Percentiles rank a stretch among this genome's conserved stretches.
phyloP scores from a whole-genome alignment of 805 yeast genomes.

The Metschnikowia borealis region DNA sequence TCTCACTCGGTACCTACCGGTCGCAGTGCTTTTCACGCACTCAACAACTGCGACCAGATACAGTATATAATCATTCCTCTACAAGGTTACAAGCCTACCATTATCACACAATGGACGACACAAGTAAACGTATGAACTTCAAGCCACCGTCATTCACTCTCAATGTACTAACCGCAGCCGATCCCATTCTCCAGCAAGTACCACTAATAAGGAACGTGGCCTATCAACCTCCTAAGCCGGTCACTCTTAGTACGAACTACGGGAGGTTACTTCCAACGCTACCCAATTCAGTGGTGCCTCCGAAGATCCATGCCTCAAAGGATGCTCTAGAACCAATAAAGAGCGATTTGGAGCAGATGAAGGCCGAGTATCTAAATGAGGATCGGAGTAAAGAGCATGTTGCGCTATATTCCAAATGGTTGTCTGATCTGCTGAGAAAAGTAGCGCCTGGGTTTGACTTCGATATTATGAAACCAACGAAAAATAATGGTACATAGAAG shows the following conservation, averaged over 20 bases:
- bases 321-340: slow-evolving; percentile 29
- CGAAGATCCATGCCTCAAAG: slow-evolving; percentile 27
- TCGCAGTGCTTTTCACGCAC: background rate
- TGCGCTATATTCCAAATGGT: slow-evolving; percentile 27
- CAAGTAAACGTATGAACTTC: slow-evolving; percentile 18
- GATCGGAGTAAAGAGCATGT: slow-evolving; percentile 13
- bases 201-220: slow-evolving; percentile 54
- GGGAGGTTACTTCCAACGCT: slow-evolving; percentile 33
- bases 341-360: slow-evolving; percentile 18
- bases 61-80: background rate
- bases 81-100: background rate
- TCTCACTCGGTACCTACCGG: background rate
- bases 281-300: slow-evolving; percentile 33
- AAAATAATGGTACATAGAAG: background rate
- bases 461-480: slow-evolving; percentile 27
- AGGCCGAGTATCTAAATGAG: slow-evolving; percentile 4
- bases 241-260: slow-evolving; percentile 49
- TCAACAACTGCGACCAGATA: background rate
- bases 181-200: slow-evolving; percentile 47
- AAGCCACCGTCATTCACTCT: background rate
- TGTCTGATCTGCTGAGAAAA: slow-evolving; percentile 25
- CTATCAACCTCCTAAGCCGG: slow-evolving; percentile 51
- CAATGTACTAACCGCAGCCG: slow-evolving; percentile 29
- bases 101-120: slow-evolving; percentile 16
- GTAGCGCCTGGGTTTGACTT: slow-evolving; percentile 41